Evolutionary conservation across 345 rosid species (phyloP).

Genomic region (Eucalyptus shirleyi): DNA sequence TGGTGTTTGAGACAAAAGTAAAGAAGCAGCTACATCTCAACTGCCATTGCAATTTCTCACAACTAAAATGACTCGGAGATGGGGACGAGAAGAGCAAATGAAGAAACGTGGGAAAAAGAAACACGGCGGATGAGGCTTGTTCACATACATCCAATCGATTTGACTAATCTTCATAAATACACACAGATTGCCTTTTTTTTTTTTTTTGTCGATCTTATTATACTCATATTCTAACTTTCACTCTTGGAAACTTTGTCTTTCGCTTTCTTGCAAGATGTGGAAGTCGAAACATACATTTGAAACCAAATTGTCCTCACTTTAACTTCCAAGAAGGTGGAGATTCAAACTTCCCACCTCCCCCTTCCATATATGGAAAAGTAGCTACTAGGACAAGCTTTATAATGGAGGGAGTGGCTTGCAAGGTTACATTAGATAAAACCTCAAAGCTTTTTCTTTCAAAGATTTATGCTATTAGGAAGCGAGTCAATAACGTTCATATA

Average conservation of each 20-base stretch:
- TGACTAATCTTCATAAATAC: neutral
- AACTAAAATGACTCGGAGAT: neutral
- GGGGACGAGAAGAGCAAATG: neutral
- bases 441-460: neutral
- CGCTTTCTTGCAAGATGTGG: fast-evolving
- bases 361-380: fast-evolving
- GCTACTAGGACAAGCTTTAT: fast-evolving
- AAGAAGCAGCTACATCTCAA: neutral
- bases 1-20: neutral
- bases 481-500: neutral
- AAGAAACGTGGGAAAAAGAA: neutral
- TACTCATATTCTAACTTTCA: fast-evolving
- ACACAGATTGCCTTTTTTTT: fast-evolving
- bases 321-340: fast-evolving
- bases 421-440: neutral
- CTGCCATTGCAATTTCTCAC: neutral
- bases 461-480: neutral
- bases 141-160: neutral
- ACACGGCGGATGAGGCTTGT: neutral
- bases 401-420: neutral
- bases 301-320: fast-evolving
- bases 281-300: no score
- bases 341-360: fast-evolving
- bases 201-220: fast-evolving
- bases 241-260: fast-evolving